A percentile compares a stretch with the other conserved stretches of the same genome.
Evolutionary conservation across 805 yeast genomes (phyloP).

Genomic region (Metschnikowia shivogae): DNA sequence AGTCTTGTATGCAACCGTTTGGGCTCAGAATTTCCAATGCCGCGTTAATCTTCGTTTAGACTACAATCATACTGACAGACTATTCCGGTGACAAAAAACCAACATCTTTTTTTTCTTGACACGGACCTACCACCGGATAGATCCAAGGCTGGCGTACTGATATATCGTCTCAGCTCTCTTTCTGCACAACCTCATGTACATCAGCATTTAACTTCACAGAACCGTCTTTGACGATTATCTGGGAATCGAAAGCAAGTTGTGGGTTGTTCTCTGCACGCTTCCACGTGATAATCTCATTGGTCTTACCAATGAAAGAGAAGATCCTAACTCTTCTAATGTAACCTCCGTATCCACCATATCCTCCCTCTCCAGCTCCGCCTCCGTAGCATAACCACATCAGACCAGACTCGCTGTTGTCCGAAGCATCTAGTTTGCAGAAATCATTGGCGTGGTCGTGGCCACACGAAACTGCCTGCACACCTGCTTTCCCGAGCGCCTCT

Average conservation of each 20-base stretch:
- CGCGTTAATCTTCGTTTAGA: not conserved
- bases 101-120: too few relatives aligned
- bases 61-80: too few relatives aligned
- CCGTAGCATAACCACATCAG: slow-evolving; percentile 87
- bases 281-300: slow-evolving; percentile 57
- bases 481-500: slow-evolving; percentile 53
- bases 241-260: slow-evolving; percentile 44
- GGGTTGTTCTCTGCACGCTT: slow-evolving; percentile 64
- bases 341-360: slow-evolving; percentile 91
- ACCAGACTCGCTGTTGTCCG: slow-evolving; percentile 17
- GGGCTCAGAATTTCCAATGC: not conserved
- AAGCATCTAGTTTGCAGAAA: slow-evolving; percentile 63
- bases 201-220: slow-evolving; percentile 2
- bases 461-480: slow-evolving; percentile 70
- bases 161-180: too few relatives aligned
- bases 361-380: slow-evolving; percentile 93
- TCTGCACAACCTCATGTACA: too few relatives aligned
- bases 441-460: slow-evolving; percentile 98
- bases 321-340: slow-evolving; percentile 75
- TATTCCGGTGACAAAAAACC: too few relatives aligned
- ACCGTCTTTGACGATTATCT: slow-evolving; percentile 31
- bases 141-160: too few relatives aligned
- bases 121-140: too few relatives aligned
- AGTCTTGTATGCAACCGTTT: not conserved
- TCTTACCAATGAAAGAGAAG: slow-evolving; percentile 57